phyloP scores from a whole-genome alignment of 1,284 basidiomycete species.

The Megacollybia platyphylla region DNA sequence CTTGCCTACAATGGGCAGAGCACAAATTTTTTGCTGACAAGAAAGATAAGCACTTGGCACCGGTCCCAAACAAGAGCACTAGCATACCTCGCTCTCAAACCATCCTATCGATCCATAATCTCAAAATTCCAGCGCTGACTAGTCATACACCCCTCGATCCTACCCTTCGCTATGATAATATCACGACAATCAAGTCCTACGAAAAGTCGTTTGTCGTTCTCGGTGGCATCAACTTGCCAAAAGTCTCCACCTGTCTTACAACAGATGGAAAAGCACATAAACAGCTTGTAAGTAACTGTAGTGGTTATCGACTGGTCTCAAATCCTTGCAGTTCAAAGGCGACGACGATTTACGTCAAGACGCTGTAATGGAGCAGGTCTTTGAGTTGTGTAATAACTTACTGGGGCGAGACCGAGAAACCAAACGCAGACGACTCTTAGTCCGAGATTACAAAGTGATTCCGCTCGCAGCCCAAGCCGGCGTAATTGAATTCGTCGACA shows the following conservation, averaged over 20 bases:
- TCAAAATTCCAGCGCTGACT: constrained; percentile 70
- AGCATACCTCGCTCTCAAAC: background rate
- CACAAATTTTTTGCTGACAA: background rate
- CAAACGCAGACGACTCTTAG: constrained; percentile 55
- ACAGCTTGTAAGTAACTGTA: constrained; percentile 56
- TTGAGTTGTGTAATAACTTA: constrained; percentile 79
- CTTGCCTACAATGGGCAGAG: constrained; percentile 76
- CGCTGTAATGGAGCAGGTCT: constrained; percentile 98
- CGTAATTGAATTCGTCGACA: constrained; percentile 83
- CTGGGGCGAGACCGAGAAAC: constrained; percentile 69
- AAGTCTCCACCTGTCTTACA: constrained; percentile 67
- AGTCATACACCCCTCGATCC: constrained; percentile 60
- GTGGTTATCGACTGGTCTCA: background rate
- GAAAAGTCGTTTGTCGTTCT: constrained; percentile 49
- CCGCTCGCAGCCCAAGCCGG: constrained; percentile 78
- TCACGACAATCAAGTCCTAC: constrained; percentile 58
- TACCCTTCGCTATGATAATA: constrained; percentile 53
- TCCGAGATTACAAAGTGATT: constrained; percentile 84
- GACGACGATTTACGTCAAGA: constrained; percentile 93
- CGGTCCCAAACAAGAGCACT: no score
- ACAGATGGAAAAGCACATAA: constrained; percentile 59
- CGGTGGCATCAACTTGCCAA: constrained; percentile 79
- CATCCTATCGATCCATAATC: background rate
- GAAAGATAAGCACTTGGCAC: no score
- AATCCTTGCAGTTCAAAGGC: constrained; percentile 73